Conservation (phyloP, 179 eudicot genomes). For the Dionaea muscipula region DNA sequence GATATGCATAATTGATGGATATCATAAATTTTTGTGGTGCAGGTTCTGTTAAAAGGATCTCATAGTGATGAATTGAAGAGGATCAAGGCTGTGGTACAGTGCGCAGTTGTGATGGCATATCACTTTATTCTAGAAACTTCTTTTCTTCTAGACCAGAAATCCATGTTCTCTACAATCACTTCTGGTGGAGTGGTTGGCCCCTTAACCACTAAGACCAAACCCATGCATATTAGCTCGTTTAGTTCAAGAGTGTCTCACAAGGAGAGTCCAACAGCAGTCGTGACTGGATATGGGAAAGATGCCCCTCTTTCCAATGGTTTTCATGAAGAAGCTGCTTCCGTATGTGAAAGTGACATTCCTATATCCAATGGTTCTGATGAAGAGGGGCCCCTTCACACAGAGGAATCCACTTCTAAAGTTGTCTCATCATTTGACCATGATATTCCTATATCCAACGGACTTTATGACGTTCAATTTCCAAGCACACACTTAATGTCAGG, state of each 20-base stretch:
- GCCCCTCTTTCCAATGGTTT: constrained; percentile 30
- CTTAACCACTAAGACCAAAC: constrained; percentile 8
- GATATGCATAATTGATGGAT: neutral
- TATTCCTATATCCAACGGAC: constrained; percentile 24
- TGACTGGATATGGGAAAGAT: constrained; percentile 16
- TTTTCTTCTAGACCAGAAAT: constrained; percentile 70
- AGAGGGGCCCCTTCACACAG: neutral
- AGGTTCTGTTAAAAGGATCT: constrained; percentile 88
- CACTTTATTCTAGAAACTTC: constrained; percentile 85
- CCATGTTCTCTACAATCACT: constrained; percentile 72
- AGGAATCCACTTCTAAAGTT: neutral
- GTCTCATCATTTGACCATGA: constrained; percentile 4
- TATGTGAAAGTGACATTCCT: constrained; percentile 3
- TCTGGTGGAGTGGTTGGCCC: constrained; percentile 16
- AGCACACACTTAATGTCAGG: constrained; percentile 16
- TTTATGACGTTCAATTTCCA: constrained; percentile 23
- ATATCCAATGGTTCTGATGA: constrained; percentile 1
- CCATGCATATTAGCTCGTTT: constrained; percentile 11
- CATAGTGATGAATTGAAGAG: constrained; percentile 73
- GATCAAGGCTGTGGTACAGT: constrained; percentile 68
- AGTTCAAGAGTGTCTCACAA: constrained; percentile 12
- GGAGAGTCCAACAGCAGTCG: constrained; percentile 18
- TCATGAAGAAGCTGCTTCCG: constrained; percentile 19
- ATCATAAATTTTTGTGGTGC: constrained; percentile 9
- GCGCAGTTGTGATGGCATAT: constrained; percentile 93